Evolutionary conservation across 768 basidiomycete species (phyloP), one percentile per base, ranked within the genome.

Genomic region (Leccinum disarticulatum): DNA sequence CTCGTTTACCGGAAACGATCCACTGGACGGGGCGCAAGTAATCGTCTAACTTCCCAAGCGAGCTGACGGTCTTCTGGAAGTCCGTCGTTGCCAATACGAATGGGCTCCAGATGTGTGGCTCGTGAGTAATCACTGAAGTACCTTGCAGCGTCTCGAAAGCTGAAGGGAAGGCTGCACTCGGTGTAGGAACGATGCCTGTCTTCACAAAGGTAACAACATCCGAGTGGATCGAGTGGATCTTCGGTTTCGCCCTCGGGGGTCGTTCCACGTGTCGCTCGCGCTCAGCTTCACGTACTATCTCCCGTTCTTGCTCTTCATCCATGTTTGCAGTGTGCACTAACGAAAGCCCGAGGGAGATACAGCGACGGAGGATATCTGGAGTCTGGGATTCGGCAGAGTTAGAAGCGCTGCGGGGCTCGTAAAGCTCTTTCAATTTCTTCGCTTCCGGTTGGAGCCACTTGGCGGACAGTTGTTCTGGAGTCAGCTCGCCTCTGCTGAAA

Each of bases 291-390:
- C 77, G 77, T 3, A 61, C 63, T 6, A 81, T 69, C 57, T 81
- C 79, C 35, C 79, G 67, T 62, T 81, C 80, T 57, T 81, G 80
- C 55, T 81, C 81, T 58, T 81, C 79, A 31, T 75, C 75, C 62
- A 78, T 62, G 31, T 56, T 63, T 11, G 22, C 22, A 25, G 10
- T 9, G 10, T 17, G 3, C 10, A 25, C 11, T 10, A 13, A 25
- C n/a, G 47, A 48, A 48, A 48, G 22, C 22, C 47, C 47, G 7
- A 48, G 47, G 2, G 19, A n/a, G 6, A 48, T 25, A 14, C 47
- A 48, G 22, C 22, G 47, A 6, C 22, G 47, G 7, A 6, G 47
- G 13, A 48, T 48, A 25, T 48, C 47, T 14, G 47, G 47, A 25
- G 25, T 22, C 19, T 19, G 19, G 13, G 11, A 47, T 25, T 6